Percentiles rank a stretch among this genome's conserved stretches.
Evolutionary conservation across 2,329 filamentous ascomycete genomes (phyloP).

Genomic region (Claviceps pazoutovae): DNA sequence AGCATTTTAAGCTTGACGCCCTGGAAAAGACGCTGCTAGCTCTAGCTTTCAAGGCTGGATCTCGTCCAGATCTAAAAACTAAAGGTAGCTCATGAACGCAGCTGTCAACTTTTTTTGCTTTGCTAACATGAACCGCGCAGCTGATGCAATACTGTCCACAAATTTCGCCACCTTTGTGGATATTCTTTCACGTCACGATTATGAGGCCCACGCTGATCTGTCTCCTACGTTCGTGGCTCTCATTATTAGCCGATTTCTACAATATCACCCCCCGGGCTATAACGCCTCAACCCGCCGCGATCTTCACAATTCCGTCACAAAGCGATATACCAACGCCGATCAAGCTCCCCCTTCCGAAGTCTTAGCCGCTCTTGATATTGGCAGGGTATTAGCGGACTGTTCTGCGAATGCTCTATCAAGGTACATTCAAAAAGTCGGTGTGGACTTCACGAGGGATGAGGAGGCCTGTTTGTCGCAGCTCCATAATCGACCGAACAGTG

Average conservation of each 20-base stretch:
- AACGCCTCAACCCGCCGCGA: slow-evolving; percentile 61
- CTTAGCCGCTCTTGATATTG: slow-evolving; percentile 54
- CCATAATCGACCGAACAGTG: slow-evolving; percentile 34
- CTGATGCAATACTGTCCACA: slow-evolving; percentile 76
- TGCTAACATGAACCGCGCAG: slow-evolving; percentile 31
- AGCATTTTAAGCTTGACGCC: slow-evolving; percentile 88
- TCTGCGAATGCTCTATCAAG: slow-evolving; percentile 44
- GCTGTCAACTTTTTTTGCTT: not conserved
- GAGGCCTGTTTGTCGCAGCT: slow-evolving; percentile 48
- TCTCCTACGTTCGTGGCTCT: slow-evolving; percentile 57
- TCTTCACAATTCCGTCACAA: slow-evolving; percentile 49
- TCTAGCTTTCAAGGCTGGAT: slow-evolving; percentile 74
- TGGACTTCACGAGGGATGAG: slow-evolving; percentile 60
- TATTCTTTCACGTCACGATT: slow-evolving; percentile 52
- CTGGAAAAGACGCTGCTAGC: slow-evolving; percentile 78
- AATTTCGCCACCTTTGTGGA: slow-evolving; percentile 68
- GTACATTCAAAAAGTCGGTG: slow-evolving; percentile 60
- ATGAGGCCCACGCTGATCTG: slow-evolving; percentile 52
- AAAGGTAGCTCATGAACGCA: slow-evolving; percentile 50
- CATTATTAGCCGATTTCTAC: slow-evolving; percentile 74
- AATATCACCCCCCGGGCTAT: slow-evolving; percentile 77
- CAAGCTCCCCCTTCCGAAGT: slow-evolving; percentile 56
- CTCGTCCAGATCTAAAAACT: slow-evolving; percentile 66
- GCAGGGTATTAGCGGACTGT: slow-evolving; percentile 48
- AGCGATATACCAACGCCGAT: slow-evolving; percentile 53